These are phyloP conservation scores for Tricholoma matsutake DNA, from an alignment of 768 basidiomycete genomes.

Conservation along the genomic window DNA sequence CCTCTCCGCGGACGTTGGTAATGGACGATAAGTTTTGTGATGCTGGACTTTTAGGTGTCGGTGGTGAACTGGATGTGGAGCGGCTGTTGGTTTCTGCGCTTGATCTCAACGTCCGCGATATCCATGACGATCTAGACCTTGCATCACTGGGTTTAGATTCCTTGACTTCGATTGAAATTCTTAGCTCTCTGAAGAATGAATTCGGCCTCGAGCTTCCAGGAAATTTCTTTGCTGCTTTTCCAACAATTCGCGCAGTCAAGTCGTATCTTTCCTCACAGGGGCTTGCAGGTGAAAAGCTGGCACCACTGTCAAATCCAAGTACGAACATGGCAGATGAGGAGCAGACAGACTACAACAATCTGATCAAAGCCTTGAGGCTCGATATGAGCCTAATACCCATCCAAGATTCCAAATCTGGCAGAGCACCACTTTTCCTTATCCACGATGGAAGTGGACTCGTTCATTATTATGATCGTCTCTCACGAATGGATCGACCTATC, in stretches of 20 bases:
- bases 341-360: conserved; percentile 1
- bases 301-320: background rate
- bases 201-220: conserved; percentile 41
- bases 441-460: conserved; percentile 73
- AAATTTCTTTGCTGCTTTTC: conserved; percentile 38
- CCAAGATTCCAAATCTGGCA: conserved; percentile 28
- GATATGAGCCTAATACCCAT: conserved; percentile 32
- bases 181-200: conserved; percentile 42
- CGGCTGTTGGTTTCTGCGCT: conserved; percentile 45
- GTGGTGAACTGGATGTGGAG: conserved; percentile 30
- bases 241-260: conserved; percentile 39
- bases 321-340: background rate
- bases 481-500: conserved; percentile 45
- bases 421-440: conserved; percentile 55
- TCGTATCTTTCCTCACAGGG: conserved; percentile 21
- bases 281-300: background rate
- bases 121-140: conserved; percentile 46
- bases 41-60: conserved; percentile 16
- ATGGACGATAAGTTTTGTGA: conserved; percentile 31
- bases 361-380: conserved; percentile 19
- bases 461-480: conserved; percentile 46
- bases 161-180: conserved; percentile 59
- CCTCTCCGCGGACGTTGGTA: conserved; percentile 40
- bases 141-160: conserved; percentile 60
- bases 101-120: conserved; percentile 34